Conservation (phyloP, 2,329 filamentous ascomycete species). For the Verticillium dahliae region DNA sequence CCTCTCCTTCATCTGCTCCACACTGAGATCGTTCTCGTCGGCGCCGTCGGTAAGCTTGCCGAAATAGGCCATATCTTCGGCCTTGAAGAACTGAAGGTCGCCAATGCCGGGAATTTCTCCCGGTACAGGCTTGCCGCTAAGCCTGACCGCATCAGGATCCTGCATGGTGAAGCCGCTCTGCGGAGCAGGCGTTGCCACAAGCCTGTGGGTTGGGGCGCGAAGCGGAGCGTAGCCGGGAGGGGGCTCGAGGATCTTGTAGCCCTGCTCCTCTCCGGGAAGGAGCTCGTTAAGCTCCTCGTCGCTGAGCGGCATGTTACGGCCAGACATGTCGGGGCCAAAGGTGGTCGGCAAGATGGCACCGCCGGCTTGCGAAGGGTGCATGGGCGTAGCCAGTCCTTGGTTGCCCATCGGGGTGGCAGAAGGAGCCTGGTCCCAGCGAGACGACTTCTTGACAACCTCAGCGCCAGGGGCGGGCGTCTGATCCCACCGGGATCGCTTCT, state of each 20-base stretch:
- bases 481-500: slow-evolving; percentile 82
- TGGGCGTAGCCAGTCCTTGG: slow-evolving; percentile 69
- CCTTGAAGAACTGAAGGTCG: slow-evolving; percentile 96
- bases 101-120: slow-evolving; percentile 95
- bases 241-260: slow-evolving; percentile 86
- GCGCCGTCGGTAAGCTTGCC: slow-evolving; percentile 92
- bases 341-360: slow-evolving; percentile 44
- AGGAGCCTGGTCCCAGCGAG: slow-evolving; percentile 88
- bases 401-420: slow-evolving; percentile 69
- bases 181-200: slow-evolving; percentile 68
- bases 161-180: slow-evolving; percentile 94
- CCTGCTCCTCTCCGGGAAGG: slow-evolving; percentile 80
- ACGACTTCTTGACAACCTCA: slow-evolving; percentile 66
- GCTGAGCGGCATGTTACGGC: slow-evolving; percentile 73
- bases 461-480: slow-evolving; percentile 60
- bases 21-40: slow-evolving; percentile 84
- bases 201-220: slow-evolving; percentile 67
- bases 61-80: slow-evolving; percentile 98
- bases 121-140: slow-evolving; percentile 83
- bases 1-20: slow-evolving; percentile 93
- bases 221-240: slow-evolving; percentile 88
- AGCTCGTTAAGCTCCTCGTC: slow-evolving; percentile 93
- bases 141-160: slow-evolving; percentile 76
- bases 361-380: slow-evolving; percentile 60
- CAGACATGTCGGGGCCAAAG: slow-evolving; percentile 77